phyloP scores from a whole-genome alignment of 306 rosid genomes.

The Coriaria nepalensis region DNA sequence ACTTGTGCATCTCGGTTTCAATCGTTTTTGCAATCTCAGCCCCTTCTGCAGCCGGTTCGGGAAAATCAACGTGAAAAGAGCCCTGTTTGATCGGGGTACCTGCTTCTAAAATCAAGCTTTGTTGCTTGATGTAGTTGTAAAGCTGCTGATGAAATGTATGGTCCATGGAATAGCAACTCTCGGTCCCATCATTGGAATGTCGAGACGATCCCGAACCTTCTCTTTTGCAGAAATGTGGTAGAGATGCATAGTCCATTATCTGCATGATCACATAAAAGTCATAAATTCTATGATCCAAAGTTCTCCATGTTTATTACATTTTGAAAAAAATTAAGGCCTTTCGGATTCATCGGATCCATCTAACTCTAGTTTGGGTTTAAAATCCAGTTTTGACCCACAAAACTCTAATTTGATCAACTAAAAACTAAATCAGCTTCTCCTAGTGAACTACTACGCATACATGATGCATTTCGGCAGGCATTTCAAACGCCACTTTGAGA shows the following conservation, averaged over 20 bases:
- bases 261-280: conserved; percentile 26
- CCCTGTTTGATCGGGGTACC: conserved; percentile 53
- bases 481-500: too few relatives aligned
- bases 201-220: conserved; percentile 77
- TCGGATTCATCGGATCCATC: too few relatives aligned
- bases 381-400: too few relatives aligned
- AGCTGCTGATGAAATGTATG: conserved; percentile 82
- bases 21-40: conserved; percentile 39
- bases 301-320: not conserved
- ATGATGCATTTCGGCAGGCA: too few relatives aligned
- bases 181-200: conserved; percentile 30
- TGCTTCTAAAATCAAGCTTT: conserved; percentile 29
- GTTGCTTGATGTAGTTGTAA: conserved; percentile 57
- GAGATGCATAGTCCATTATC: conserved; percentile 80
- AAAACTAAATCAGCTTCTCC: too few relatives aligned
- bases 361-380: too few relatives aligned
- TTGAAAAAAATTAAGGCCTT: not conserved
- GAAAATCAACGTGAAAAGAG: conserved; percentile 68
- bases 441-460: too few relatives aligned
- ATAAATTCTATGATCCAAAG: not conserved
- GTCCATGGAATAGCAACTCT: conserved; percentile 64
- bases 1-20: conserved; percentile 51
- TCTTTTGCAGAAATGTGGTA: conserved; percentile 75
- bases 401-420: too few relatives aligned
- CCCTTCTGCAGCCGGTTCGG: conserved; percentile 47